phyloP scores from a whole-genome alignment of 345 rosid species.

The Turritis glabra region DNA sequence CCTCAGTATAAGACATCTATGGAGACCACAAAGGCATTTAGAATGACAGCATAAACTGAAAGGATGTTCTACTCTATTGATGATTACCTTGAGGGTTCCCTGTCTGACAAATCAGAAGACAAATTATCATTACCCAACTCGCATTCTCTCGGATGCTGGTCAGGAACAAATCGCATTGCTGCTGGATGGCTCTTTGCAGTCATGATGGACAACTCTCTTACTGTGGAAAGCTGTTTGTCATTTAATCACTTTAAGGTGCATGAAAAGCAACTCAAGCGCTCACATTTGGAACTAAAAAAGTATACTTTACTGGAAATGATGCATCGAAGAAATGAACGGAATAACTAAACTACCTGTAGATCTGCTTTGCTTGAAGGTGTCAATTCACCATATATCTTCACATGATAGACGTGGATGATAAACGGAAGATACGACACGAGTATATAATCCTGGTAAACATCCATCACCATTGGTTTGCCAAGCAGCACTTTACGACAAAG shows the following conservation, averaged over 20 bases:
- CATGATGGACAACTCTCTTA: constrained; percentile 99
- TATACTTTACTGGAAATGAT: constrained; percentile 11
- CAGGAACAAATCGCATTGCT: constrained; percentile 98
- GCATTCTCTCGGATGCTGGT: constrained; percentile 63
- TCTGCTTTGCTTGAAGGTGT: constrained; percentile 74
- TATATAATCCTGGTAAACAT: constrained; percentile 81
- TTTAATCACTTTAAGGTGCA: constrained; percentile 93
- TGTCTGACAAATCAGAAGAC: constrained; percentile 51
- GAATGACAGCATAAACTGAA: constrained; percentile 29
- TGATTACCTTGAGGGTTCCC: constrained; percentile 85
- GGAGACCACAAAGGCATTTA: constrained; percentile 38
- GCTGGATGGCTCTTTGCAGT: constrained; percentile 99
- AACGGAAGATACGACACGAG: constrained; percentile 90
- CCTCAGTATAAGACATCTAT: constrained; percentile 90
- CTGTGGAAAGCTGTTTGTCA: constrained; percentile 99
- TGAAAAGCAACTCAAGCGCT: constrained; percentile 47
- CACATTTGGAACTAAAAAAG: constrained; percentile 17
- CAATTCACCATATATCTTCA: constrained; percentile 69
- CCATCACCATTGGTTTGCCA: constrained; percentile 97
- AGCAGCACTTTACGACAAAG: constrained; percentile 86
- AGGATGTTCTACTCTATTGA: constrained; percentile 15
- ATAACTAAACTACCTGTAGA: constrained; percentile 66
- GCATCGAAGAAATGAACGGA: constrained; percentile 6
- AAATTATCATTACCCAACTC: constrained; percentile 48
- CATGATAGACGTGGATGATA: constrained; percentile 90